Evolutionary conservation across 805 yeast species (phyloP).

Genomic region (Pichia cephalocereana): DNA sequence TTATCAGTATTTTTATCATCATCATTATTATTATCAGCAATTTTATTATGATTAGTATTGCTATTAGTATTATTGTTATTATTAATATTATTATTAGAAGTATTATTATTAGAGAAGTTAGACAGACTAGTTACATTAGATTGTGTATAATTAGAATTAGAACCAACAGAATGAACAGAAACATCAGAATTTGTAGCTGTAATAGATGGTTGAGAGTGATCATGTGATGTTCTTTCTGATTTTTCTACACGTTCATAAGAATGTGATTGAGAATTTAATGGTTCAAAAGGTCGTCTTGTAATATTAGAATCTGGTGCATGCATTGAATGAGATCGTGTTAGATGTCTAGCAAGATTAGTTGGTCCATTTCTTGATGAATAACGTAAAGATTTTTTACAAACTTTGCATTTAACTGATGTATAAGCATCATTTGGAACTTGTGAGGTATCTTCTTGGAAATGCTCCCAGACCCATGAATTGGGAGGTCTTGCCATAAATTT

Average conservation of each 20-base stretch:
- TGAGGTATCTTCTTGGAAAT: constrained; percentile 21
- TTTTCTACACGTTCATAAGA: not conserved
- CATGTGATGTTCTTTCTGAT: not conserved
- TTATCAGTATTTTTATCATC: not conserved
- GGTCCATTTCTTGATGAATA: constrained; percentile 29
- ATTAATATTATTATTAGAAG: not conserved
- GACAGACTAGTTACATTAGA: not conserved
- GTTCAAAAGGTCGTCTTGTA: constrained; percentile 21
- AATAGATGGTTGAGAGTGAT: not conserved
- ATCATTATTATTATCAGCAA: not conserved
- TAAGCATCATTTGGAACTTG: constrained; percentile 14
- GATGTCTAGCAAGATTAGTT: constrained; percentile 26
- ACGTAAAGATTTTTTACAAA: constrained; percentile 21
- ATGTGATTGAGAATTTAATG: not conserved
- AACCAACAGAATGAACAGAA: not conserved
- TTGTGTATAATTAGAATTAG: not conserved
- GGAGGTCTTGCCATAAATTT: constrained; percentile 27
- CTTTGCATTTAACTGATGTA: constrained; percentile 20
- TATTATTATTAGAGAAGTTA: not conserved
- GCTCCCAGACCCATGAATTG: constrained; percentile 29
- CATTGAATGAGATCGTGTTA: constrained; percentile 21
- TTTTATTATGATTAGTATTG: not conserved
- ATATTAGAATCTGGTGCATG: constrained; percentile 19
- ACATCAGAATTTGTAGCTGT: not conserved
- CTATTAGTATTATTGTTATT: not conserved